Base-by-base conservation (phyloP, 306 rosid species). In the Trifolium repens region DNA sequence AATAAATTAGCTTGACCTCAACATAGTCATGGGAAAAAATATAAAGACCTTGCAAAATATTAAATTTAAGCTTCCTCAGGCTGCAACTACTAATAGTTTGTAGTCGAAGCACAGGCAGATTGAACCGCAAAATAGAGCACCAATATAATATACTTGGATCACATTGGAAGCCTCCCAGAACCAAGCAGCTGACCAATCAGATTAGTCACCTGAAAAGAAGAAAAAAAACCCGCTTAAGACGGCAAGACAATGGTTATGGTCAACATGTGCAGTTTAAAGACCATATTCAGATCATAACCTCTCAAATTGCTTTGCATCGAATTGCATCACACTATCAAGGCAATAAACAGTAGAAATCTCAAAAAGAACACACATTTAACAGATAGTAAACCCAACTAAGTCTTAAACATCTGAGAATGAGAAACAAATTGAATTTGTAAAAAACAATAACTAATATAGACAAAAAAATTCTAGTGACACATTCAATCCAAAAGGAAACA, bases 111-210 rank as follows among this genome's bases (percentile, higher is more conserved):
- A 37, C 50, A 13, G 13, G 66, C 55, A 42, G 66, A 80, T 54
- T 19, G 50, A 46, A 17, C 42, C 53, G 27, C 69, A 35, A 55
- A 72, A 14, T 69, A 61, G 60, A 71, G 49, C 78, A 55, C 32
- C 59, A 0, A 61, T 61, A 65, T 27, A 57, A 16, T 22, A 40
- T 22, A 44, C 22, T 52, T 17, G 53, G 50, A 53, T 87, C 91
- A 91, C 84, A 39, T 8, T 39, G 42, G 42, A 39, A 8, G 97
- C 80, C 65, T 79, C 67, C 97, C 96, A 34, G 96, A 76, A 78
- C 96, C 97, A 50, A 91, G 97, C 42, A 91, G 81, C 89, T 91
- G 96, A 10, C 97, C 97, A 11, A 91, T 62, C 66, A 91, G 83
- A 85, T 88, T 91, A 61, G 96, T 89, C 86, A 91, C 97, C 97